Conservation (phyloP, 2,329 filamentous ascomycete genomes). For the Trichoderma asperellum region DNA sequence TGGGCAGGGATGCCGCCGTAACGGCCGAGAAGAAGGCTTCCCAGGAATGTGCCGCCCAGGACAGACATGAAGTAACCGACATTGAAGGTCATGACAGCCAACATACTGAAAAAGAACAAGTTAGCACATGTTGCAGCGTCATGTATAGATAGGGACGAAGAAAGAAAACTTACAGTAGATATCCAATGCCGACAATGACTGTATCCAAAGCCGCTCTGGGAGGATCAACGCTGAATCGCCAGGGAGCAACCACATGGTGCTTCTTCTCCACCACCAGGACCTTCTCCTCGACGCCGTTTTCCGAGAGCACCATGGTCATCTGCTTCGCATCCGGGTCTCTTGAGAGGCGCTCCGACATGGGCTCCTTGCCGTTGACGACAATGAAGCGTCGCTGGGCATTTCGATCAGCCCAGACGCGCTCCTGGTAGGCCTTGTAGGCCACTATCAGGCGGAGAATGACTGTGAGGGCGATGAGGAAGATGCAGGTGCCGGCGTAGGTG, state of each 20-base stretch:
- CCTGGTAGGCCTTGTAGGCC: constrained; percentile 69
- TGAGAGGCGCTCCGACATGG: constrained; percentile 62
- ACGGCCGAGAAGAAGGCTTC: constrained; percentile 78
- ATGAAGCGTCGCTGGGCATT: constrained; percentile 79
- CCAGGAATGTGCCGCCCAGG: constrained; percentile 81
- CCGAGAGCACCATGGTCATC: constrained; percentile 68
- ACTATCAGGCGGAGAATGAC: constrained; percentile 70
- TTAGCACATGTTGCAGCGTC: neutral
- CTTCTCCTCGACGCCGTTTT: constrained; percentile 79
- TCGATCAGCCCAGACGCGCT: constrained; percentile 67
- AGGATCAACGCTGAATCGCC: constrained; percentile 80
- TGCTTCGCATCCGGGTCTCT: constrained; percentile 65
- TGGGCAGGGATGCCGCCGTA: constrained; percentile 60
- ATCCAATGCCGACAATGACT: constrained; percentile 75
- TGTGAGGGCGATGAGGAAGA: constrained; percentile 82
- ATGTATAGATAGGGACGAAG: neutral
- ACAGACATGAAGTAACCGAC: constrained; percentile 82
- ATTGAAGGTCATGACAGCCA: constrained; percentile 90
- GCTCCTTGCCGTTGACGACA: constrained; percentile 66
- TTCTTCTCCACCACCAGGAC: constrained; percentile 72
- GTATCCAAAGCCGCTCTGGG: constrained; percentile 72
- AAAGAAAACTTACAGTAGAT: constrained; percentile 72
- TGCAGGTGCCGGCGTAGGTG: constrained; percentile 84
- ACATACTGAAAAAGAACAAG: constrained; percentile 66
- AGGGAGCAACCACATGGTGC: constrained; percentile 63